Percentiles rank a stretch among this genome's conserved stretches.
Evolutionary conservation across 345 rosid genomes (phyloP).

Genomic region (Mercurialis annua): DNA sequence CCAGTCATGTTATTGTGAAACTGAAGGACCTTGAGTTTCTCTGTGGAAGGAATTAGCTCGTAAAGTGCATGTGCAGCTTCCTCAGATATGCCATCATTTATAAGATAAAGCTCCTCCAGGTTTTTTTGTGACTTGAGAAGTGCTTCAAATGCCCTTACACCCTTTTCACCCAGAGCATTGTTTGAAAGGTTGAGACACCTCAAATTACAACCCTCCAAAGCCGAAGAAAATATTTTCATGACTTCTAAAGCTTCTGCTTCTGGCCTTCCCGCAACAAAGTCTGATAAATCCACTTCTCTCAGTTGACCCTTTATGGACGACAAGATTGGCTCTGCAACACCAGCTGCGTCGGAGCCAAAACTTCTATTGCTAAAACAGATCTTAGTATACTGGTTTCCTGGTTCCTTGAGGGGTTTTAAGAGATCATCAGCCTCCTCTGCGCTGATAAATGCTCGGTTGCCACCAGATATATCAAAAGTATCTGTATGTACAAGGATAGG

Average conservation of each 20-base stretch:
- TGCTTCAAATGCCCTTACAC: conserved; percentile 73
- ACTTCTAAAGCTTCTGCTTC: conserved; percentile 91
- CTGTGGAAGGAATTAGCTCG: conserved; percentile 81
- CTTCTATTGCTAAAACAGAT: conserved; percentile 91
- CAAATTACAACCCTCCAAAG: conserved; percentile 67
- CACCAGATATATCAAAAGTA: conserved; percentile 78
- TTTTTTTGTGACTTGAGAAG: conserved; percentile 68
- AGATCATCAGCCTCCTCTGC: conserved; percentile 78
- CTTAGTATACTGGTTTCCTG: conserved; percentile 65
- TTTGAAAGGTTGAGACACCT: conserved; percentile 73
- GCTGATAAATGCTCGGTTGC: conserved; percentile 63
- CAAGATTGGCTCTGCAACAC: conserved; percentile 71
- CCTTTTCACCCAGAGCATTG: conserved; percentile 92
- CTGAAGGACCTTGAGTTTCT: conserved; percentile 71
- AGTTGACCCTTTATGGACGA: conserved; percentile 61
- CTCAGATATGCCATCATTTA: conserved; percentile 90
- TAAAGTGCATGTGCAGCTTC: conserved; percentile 83
- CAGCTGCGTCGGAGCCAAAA: conserved; percentile 81
- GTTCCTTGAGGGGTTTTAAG: conserved; percentile 67
- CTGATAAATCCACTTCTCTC: conserved; percentile 82
- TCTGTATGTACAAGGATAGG: conserved; percentile 31
- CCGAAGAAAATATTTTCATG: conserved; percentile 67
- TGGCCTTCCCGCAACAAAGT: conserved; percentile 86
- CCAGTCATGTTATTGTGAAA: conserved; percentile 96
- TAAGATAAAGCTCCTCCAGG: conserved; percentile 76